These are phyloP conservation scores for Linderniella brevidens DNA, from an alignment of 257 asterid species.

Conservation along the genomic window DNA sequence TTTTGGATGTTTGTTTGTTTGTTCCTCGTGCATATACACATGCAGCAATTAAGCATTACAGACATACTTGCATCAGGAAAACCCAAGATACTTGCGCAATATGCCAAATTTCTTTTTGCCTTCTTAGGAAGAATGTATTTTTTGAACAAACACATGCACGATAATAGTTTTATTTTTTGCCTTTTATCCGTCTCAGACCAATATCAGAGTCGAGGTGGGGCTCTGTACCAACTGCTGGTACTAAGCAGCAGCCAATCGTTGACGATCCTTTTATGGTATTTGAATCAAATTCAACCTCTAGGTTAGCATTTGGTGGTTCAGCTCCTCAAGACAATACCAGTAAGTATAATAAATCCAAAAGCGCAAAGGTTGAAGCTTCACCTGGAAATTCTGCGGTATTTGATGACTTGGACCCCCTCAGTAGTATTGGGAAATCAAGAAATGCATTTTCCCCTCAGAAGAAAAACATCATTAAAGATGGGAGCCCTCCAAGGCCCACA, in stretches of 20 bases:
- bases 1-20: too few relatives aligned
- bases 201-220: slow-evolving; percentile 48
- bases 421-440: slow-evolving; percentile 35
- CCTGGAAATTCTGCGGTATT: slow-evolving; percentile 47
- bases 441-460: slow-evolving; percentile 42
- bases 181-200: slow-evolving; percentile 39
- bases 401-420: slow-evolving; percentile 73
- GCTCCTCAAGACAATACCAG: slow-evolving; percentile 56
- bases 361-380: slow-evolving; percentile 35
- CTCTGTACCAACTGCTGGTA: slow-evolving; percentile 33
- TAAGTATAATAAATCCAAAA: slow-evolving; percentile 46
- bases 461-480: slow-evolving; percentile 12
- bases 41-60: too few relatives aligned
- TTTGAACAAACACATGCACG: too few relatives aligned
- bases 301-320: slow-evolving; percentile 24
- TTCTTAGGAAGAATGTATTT: too few relatives aligned
- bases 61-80: too few relatives aligned
- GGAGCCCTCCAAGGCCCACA: slow-evolving; percentile 27
- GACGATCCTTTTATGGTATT: slow-evolving; percentile 73
- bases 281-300: slow-evolving; percentile 41
- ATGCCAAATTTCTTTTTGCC: too few relatives aligned
- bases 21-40: too few relatives aligned
- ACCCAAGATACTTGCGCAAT: too few relatives aligned
- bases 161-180: neutral
- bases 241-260: slow-evolving; percentile 23